These are phyloP conservation scores for Xylaria sp. DNA, from an alignment of 495 filamentous ascomycete species.

Conservation along the genomic window DNA sequence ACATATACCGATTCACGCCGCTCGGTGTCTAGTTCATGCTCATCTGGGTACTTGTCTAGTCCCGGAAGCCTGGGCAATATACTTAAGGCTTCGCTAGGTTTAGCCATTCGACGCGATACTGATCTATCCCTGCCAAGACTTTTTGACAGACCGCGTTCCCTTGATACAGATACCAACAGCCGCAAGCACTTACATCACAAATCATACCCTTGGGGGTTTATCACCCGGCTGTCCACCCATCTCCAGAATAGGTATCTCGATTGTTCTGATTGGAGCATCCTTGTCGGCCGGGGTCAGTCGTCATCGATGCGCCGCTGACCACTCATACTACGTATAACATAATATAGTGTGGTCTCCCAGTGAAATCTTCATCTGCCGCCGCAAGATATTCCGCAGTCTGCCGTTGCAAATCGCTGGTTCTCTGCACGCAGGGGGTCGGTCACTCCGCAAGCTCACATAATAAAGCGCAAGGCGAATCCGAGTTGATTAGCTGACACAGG, in stretches of 20 bases:
- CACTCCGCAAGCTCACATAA: conserved; percentile 17
- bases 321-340: background rate
- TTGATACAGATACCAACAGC: background rate
- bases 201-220: background rate
- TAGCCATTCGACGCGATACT: background rate
- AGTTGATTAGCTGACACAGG: background rate
- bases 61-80: background rate
- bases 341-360: conserved; percentile 14
- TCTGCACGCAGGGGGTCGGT: background rate
- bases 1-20: background rate
- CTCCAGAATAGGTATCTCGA: conserved; percentile 8
- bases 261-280: background rate
- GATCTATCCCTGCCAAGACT: conserved; percentile 12
- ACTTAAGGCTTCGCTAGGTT: conserved; percentile 3
- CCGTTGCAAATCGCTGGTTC: background rate
- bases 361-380: conserved; percentile 1
- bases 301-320: background rate
- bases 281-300: background rate
- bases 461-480: conserved; percentile 12
- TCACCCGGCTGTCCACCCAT: conserved; percentile 16
- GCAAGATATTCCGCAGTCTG: conserved; percentile 6
- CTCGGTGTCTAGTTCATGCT: background rate
- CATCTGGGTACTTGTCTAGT: background rate
- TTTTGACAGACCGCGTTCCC: conserved; percentile 3
- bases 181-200: conserved; percentile 10